Conservation (phyloP, 1,284 basidiomycete species). For the Tilletia walkeri region DNA sequence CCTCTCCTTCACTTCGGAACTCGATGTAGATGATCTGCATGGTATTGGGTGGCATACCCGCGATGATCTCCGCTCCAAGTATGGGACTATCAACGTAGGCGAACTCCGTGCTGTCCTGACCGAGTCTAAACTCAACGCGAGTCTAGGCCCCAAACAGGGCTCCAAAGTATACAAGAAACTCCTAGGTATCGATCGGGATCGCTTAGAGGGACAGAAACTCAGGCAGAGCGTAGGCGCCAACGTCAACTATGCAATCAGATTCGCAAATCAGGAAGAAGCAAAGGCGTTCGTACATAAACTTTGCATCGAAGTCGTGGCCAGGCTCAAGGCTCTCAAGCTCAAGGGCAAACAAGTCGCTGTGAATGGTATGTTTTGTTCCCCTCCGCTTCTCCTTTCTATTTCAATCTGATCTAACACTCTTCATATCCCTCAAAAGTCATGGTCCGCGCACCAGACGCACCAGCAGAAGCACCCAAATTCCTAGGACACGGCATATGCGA, state of each 20-base stretch:
- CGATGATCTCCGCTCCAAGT: slow-evolving; percentile 64
- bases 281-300: slow-evolving; percentile 58
- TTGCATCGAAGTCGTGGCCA: slow-evolving; percentile 38
- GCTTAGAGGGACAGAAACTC: slow-evolving; percentile 64
- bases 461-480: slow-evolving; percentile 93
- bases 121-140: slow-evolving; percentile 57
- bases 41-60: slow-evolving; percentile 70
- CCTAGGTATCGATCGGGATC: slow-evolving; percentile 76
- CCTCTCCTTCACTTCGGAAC: slow-evolving; percentile 64
- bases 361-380: slow-evolving; percentile 54
- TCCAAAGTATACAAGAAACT: slow-evolving; percentile 79
- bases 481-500: slow-evolving; percentile 88
- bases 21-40: slow-evolving; percentile 82
- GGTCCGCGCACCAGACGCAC: slow-evolving; percentile 80
- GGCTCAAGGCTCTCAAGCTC: slow-evolving; percentile 67
- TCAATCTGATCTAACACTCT: slow-evolving; percentile 56
- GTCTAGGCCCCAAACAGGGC: slow-evolving; percentile 77
- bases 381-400: slow-evolving; percentile 62
- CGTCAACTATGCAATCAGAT: slow-evolving; percentile 79
- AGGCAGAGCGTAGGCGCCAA: slow-evolving; percentile 40
- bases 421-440: slow-evolving; percentile 69
- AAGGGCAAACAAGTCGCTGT: slow-evolving; percentile 70
- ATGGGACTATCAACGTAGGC: slow-evolving; percentile 71
- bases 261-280: slow-evolving; percentile 76
- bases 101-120: slow-evolving; percentile 57